Conservation (phyloP, 2,329 filamentous ascomycete genomes). For the Bipolaris victoriae region DNA sequence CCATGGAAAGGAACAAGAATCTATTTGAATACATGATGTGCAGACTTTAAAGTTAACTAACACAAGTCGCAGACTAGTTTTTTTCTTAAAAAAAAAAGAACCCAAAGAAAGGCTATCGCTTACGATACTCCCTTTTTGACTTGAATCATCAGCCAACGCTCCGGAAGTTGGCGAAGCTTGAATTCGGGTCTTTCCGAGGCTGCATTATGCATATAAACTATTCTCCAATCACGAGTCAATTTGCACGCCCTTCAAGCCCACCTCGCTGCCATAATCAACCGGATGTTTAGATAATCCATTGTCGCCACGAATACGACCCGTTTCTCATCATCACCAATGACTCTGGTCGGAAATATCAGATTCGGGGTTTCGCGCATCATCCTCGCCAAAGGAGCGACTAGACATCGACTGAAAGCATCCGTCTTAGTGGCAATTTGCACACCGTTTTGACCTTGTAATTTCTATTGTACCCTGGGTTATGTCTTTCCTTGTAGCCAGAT, state of each 20-base stretch:
- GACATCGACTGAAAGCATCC: neutral
- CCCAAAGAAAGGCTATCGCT: neutral
- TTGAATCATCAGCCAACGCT: neutral
- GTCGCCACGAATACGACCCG: neutral
- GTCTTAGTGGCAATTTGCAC: neutral
- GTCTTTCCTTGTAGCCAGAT: neutral
- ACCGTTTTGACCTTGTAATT: neutral
- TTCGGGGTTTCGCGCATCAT: neutral
- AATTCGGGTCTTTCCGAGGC: slow-evolving; percentile 3
- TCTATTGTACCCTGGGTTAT: neutral
- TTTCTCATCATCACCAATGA: neutral
- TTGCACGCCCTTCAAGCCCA: neutral
- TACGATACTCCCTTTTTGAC: neutral
- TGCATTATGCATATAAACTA: neutral
- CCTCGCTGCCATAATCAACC: slow-evolving; percentile 21
- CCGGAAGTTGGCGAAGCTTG: neutral
- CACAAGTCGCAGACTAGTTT: neutral
- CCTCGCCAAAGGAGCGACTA: neutral
- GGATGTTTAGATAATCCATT: slow-evolving; percentile 14
- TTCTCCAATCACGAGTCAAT: slow-evolving; percentile 13
- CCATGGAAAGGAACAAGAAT: neutral
- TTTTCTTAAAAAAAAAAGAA: too few relatives aligned
- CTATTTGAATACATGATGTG: neutral
- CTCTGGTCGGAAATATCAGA: neutral
- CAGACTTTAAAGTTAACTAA: neutral